These are phyloP conservation scores for Aspergillus conjunctus DNA, from an alignment of 495 filamentous ascomycete genomes.

Conservation along the genomic window DNA sequence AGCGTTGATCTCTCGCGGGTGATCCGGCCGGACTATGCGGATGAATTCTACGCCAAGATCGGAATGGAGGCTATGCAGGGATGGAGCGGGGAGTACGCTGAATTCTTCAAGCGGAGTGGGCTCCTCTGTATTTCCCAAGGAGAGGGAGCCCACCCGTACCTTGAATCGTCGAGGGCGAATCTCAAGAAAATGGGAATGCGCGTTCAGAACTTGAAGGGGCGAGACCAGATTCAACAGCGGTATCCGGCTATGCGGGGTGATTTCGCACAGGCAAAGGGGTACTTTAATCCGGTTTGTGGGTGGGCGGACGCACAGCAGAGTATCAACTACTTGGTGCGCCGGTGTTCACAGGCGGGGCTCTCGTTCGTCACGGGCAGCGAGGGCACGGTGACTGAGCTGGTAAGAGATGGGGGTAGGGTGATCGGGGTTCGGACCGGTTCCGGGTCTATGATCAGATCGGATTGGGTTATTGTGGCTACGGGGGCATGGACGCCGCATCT, in stretches of 20 bases:
- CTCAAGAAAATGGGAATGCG: too few species aligned
- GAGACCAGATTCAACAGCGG: too few species aligned
- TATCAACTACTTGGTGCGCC: not conserved
- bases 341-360: not conserved
- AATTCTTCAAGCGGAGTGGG: too few species aligned
- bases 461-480: conserved; percentile 54
- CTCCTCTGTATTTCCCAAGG: too few species aligned
- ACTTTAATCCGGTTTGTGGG: not conserved
- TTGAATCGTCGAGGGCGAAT: too few species aligned
- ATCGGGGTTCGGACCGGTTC: not conserved
- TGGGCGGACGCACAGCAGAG: not conserved
- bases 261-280: too few species aligned
- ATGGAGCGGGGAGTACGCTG: too few species aligned
- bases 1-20: conserved; percentile 67
- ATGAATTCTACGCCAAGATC: conserved; percentile 67
- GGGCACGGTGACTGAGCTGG: not conserved
- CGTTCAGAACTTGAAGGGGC: too few species aligned
- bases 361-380: not conserved
- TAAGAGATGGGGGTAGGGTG: not conserved
- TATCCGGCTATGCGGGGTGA: too few species aligned
- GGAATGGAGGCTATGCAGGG: too few species aligned
- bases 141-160: too few species aligned
- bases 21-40: conserved; percentile 71
- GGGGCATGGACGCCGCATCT: conserved; percentile 75
- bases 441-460: not conserved